A percentile compares a stretch with the other conserved stretches of the same genome.
Conservation (phyloP, 345 rosid species). For the Gossypium ekmanianum region DNA sequence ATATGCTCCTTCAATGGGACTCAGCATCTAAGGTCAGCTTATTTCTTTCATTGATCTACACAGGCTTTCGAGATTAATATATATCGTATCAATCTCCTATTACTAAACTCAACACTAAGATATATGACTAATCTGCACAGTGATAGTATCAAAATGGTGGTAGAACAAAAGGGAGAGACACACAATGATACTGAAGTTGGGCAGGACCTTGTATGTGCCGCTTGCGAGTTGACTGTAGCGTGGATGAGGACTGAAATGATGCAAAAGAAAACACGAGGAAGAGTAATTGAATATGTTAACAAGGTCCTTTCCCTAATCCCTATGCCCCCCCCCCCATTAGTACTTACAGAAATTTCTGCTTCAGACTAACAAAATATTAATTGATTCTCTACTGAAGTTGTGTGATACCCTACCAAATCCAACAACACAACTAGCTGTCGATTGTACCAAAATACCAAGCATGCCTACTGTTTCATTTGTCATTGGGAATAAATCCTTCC, state of each 20-base stretch:
- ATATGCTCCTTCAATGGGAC: slow-evolving; percentile 32
- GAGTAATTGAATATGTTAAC: slow-evolving; percentile 44
- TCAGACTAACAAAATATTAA: background rate
- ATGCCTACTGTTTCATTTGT: slow-evolving; percentile 65
- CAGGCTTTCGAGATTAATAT: too few relatives aligned
- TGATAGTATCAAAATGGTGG: slow-evolving; percentile 35
- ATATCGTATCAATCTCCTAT: background rate
- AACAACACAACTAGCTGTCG: slow-evolving; percentile 48
- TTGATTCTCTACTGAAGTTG: slow-evolving; percentile 31
- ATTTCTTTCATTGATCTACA: background rate
- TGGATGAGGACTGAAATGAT: slow-evolving; percentile 62
- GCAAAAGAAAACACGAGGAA: slow-evolving; percentile 44
- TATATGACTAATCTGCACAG: slow-evolving; percentile 20
- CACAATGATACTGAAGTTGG: slow-evolving; percentile 16
- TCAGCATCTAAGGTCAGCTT: slow-evolving; percentile 34
- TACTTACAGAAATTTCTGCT: background rate
- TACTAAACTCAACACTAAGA: background rate
- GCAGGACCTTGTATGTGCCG: slow-evolving; percentile 39
- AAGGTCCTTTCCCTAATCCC: slow-evolving; percentile 31
- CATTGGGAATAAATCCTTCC: slow-evolving; percentile 52
- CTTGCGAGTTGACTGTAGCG: slow-evolving; percentile 58
- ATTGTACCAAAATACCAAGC: slow-evolving; percentile 38
- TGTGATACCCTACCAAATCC: slow-evolving; percentile 76
- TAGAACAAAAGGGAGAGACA: slow-evolving; percentile 32
- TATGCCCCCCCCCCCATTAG: background rate